Evolutionary conservation across 2,329 filamentous ascomycete genomes (phyloP), one percentile per base, ranked within the genome.

Genomic region (Fusarium transvaalense): DNA sequence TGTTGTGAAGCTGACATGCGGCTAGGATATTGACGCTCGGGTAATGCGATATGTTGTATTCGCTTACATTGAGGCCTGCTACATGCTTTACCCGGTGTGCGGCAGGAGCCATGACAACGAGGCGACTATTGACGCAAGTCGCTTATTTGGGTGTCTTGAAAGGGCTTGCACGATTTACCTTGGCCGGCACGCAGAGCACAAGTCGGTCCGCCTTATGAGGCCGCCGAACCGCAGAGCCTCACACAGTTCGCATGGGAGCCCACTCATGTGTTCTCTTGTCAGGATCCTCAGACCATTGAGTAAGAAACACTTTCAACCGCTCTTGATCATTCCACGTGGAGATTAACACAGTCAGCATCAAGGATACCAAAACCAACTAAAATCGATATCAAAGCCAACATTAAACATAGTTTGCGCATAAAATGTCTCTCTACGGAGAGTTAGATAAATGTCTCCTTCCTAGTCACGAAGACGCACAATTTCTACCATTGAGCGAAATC

Each of bases 381-480:
- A 17, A 0, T 3, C 23, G 3, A 14, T 21, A 39, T 39, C n/a
- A n/a, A 39, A 39, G n/a, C 37, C 19, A 39, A 23, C 21, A 39
- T 39, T 14, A 39, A 37, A 8, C 10, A 38, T 37, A 55, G 14
- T n/a, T 8, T 23, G 3, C 2, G 6, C 6, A 23, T 10, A n/a
- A 4, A 32, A 56, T 56, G 43, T 37, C 53, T 31, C 42, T 56
- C 42, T 56, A 56, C 53, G 48, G 5, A n/a, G 23, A 56, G 10
- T 48, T 56, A 1, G 2, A 38, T 15, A 31, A 48, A 38, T 56
- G n/a, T n/a, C 32, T 48, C 14, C 10, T 25, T 7, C 19, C 23
- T n/a, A 38, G 42, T 19, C 53, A 38, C 8, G 42, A 48, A 15
- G 53, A 48, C 25, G 13, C 25, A 38, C 32, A 38, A 3, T 56